Base-by-base conservation (phyloP, 1,284 basidiomycete species). In the Ganoderma lucidum region DNA sequence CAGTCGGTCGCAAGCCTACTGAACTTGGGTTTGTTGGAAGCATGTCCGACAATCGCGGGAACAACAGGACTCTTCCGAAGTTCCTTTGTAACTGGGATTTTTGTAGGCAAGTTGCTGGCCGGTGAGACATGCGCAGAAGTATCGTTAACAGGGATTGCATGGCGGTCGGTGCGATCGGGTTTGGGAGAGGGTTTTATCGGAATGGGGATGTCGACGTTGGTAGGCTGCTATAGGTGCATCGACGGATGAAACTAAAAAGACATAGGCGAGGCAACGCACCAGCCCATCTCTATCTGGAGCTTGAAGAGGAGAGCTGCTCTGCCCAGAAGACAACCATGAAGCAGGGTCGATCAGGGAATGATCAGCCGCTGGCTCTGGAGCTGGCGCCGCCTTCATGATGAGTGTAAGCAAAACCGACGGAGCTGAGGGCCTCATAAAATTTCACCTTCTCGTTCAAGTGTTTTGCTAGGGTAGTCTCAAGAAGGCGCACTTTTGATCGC, bases 331-430 rank as follows among this genome's bases (percentile, higher is more conserved):
- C 66, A 78, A 75, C 78, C 78, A 80, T 2, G 76, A 71, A 0
- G 78, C 68, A 60, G 76, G 79, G 70, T 82, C 75, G 64, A 83
- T 78, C 71, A 82, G 73, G 12, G 80, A 78, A 37, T 71, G 72
- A 48, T 75, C 73, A 17, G 59, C 65, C 17, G 60, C 64, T 5
- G 74, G 53, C 5, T 67, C 64, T 2, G 67, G 62, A 62, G 65
- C 66, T 0, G 73, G 62, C 63, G 74, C 74, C 1, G 70, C 58
- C 64, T 73, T 19, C 9, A 42, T 30, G 35, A 53, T 23, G 9
- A 41, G 8, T 0, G 9, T 10, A 23, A 59, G 12, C 15, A 17
- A 17, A 17, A 19, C 35, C 19, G 10, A 10, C n/a, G 12, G 28
- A 28, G 10, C 48, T 28, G 10, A 28, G 48, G 23, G 6, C 9